Evolutionary conservation across 805 yeast genomes (phyloP).

Genomic region (Jamesozyma piceae): DNA sequence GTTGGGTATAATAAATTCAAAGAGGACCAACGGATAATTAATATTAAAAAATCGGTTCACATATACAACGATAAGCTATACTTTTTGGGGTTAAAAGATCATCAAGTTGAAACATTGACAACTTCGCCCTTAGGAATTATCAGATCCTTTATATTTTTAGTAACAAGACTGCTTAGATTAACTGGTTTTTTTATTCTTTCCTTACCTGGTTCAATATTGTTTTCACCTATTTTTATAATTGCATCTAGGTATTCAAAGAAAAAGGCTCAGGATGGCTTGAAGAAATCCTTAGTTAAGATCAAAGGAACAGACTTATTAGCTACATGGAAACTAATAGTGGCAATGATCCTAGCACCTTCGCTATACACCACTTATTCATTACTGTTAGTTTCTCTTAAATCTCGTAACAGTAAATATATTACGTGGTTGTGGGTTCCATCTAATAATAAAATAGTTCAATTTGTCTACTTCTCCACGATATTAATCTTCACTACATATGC

Average conservation of each 20-base stretch:
- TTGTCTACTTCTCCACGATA: conserved; percentile 43
- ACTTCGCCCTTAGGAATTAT: conserved; percentile 38
- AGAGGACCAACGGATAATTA: conserved; percentile 59
- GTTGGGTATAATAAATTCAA: conserved; percentile 70
- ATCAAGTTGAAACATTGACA: conserved; percentile 47
- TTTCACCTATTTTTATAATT: conserved; percentile 75
- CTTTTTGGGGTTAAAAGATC: conserved; percentile 59
- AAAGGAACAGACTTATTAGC: conserved; percentile 88
- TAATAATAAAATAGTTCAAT: conserved; percentile 18
- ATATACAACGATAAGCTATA: conserved; percentile 58
- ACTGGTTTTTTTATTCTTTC: conserved; percentile 48
- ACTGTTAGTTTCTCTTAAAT: conserved; percentile 29
- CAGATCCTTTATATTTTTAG: conserved; percentile 40
- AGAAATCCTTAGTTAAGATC: conserved; percentile 84
- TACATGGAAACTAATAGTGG: conserved; percentile 87
- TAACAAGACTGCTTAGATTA: conserved; percentile 45
- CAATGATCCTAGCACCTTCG: conserved; percentile 76
- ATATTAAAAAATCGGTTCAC: conserved; percentile 53
- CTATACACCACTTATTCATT: conserved; percentile 69
- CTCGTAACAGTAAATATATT: conserved; percentile 18
- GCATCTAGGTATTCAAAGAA: conserved; percentile 59
- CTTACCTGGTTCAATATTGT: conserved; percentile 76
- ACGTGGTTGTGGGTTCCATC: conserved; percentile 30
- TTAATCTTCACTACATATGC: conserved; percentile 74
- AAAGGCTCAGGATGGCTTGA: conserved; percentile 72